These are phyloP conservation scores for Thalassiosira hispida DNA, from an alignment of 352 stramenopile genomes.

Conservation along the genomic window DNA sequence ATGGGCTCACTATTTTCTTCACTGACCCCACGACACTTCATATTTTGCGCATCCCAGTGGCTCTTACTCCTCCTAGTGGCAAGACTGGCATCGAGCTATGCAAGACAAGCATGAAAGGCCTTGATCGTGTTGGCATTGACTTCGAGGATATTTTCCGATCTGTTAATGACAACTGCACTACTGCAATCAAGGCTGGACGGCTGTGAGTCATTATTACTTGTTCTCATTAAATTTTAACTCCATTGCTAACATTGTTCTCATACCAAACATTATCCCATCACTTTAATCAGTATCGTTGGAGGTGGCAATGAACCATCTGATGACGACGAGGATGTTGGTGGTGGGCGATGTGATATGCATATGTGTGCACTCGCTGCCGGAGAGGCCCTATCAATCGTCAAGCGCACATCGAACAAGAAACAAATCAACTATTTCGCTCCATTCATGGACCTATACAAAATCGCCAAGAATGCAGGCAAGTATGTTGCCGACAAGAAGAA, in stretches of 20 bases:
- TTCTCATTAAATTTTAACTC: neutral
- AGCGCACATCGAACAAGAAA: neutral
- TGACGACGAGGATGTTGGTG: too few species aligned
- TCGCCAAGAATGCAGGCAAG: neutral
- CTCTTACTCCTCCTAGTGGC: too few species aligned
- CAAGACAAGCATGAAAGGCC: neutral
- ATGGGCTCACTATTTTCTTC: too few species aligned
- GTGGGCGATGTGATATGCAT: constrained; percentile 12
- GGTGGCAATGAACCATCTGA: neutral
- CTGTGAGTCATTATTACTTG: neutral
- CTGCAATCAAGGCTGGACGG: neutral
- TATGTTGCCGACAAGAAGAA: constrained; percentile 4
- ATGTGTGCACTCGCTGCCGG: neutral
- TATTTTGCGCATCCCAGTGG: too few species aligned
- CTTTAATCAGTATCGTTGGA: neutral
- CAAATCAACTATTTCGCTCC: neutral
- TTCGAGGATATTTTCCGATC: neutral
- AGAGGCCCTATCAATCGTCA: neutral
- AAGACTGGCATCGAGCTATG: neutral
- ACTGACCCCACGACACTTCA: too few species aligned
- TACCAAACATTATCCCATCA: neutral
- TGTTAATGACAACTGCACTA: neutral
- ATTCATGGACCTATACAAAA: constrained; percentile 7
- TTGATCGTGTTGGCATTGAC: neutral
- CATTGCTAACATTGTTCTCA: neutral